Conservation (phyloP, 2,329 filamentous ascomycete genomes). For the Calonectria leucothoes region DNA sequence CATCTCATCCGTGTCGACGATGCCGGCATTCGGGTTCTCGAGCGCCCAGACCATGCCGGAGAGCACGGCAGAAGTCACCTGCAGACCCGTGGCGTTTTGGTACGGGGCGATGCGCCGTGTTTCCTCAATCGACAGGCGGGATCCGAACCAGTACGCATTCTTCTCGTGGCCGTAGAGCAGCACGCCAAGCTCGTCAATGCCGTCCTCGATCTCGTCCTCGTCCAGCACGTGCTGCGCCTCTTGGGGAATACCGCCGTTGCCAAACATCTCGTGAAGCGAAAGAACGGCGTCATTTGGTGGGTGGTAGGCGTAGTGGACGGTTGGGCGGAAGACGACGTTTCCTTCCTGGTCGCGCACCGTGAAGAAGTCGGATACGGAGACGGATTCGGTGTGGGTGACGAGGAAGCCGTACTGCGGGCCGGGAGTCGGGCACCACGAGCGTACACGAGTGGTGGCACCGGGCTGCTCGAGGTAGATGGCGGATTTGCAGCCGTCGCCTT, state of each 20-base stretch:
- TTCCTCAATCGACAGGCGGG: not conserved
- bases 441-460: not conserved
- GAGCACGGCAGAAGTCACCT: not conserved
- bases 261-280: conserved; percentile 3
- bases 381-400: conserved; percentile 1
- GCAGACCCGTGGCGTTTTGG: not conserved
- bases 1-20: not conserved
- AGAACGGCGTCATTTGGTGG: not conserved
- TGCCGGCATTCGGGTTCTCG: not conserved
- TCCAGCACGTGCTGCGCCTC: not conserved
- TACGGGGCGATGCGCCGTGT: conserved; percentile 1
- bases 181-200: not conserved
- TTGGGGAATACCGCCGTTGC: not conserved
- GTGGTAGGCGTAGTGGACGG: conserved; percentile 1
- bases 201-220: not conserved
- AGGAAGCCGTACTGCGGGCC: not conserved
- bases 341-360: not conserved
- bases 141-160: conserved; percentile 4
- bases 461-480: conserved; percentile 5
- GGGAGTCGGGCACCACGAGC: not conserved
- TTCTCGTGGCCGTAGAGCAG: conserved; percentile 1
- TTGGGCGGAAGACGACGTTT: not conserved
- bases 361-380: conserved; percentile 1
- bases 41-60: not conserved
- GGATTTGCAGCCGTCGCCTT: not conserved